Base-by-base conservation (phyloP, 306 rosid genomes). In the Nissolia schottii region DNA sequence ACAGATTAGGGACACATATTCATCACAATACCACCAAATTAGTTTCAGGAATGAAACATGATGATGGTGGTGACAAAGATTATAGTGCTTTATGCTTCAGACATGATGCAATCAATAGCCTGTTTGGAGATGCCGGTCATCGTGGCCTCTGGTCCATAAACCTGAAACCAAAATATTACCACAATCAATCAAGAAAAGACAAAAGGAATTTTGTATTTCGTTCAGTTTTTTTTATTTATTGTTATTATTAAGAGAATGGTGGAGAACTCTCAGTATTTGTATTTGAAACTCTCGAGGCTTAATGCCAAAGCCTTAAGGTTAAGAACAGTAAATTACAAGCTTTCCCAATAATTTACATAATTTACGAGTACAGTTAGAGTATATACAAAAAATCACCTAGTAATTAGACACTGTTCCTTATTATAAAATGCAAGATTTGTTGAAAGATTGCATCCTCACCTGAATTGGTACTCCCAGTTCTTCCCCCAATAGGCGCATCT, bases 71-170 rank as follows among this genome's bases (percentile, higher is more conserved):
- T 11, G 48, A 28, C 57, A 60, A 46, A 70, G 29, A 20, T 43
- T 40, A 29, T 38, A 48, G 58, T 23, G 70, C 50, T 57, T 70
- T 70, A 87, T 40, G 89, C 83, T 59, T 76, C 80, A 35, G 85
- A 71, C 77, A 77, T 77, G 74, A 92, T 76, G 87, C 93, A 89
- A 19, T 89, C 96, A 18, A 92, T 92, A 31, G 97, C 97, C 70
- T 92, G 85, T 80, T 87, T 92, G 88, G 96, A 92, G 75, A 92
- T 89, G 58, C 87, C 86, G 0, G 97, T 92, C 97, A 92, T 92
- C 38, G 97, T 91, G 57, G 88, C 92, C 73, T 91, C 97, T 0
- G 92, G 97, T 23, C 97, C 97, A 76, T 83, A 91, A 59, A 91
- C 91, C 97, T 91, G 81, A 74, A 85, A 49, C 19, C 31, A 74